Base-by-base conservation (phyloP, 73 alveolate genomes). In the Effrenium voratum region DNA sequence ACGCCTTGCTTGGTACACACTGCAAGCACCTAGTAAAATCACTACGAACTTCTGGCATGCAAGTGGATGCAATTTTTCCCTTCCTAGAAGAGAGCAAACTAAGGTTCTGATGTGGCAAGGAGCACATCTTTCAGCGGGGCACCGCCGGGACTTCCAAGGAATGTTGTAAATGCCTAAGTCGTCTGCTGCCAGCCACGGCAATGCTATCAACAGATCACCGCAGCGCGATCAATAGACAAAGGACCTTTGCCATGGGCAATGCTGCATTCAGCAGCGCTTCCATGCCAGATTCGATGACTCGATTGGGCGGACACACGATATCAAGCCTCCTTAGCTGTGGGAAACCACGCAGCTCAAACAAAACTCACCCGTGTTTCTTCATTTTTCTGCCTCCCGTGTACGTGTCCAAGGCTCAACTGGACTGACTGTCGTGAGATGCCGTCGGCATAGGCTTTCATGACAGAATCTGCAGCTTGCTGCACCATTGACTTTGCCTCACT, bases 201-300 rank as follows among this genome's bases (percentile, higher is more conserved):
- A 19, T 52, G 63, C 63, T 52, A 8, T 52, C 26, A 12, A 12
- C 63, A 52, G 63, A 19, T 52, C 19, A 19, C 63, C 63, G 26
- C n/a, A n/a, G n/a, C n/a, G n/a, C n/a, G n/a, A n/a, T 63, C 10
- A 13, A 22, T 8, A 44, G 87, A 4, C 94, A 40, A 86, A 55
- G 41, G n/a, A 55, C 97, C 55, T 90, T 49, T 19, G 97, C 97
- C 97, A 90, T 90, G 22, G 97, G 97, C 70, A 90, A 40, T 3
- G 97, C 97, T 16, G 70, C 87, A n/a, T 47, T 50, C 57, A 90
- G 97, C 75, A 90, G 97, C 45, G 97, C 97, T 70, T 90, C 97
- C 97, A 90, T 90, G 50, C 97, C 97, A 90, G 88, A 38, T 70
- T 90, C 97, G 5, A 50, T 68, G 88, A 90, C 97, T 4, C 97